Evolutionary conservation across 345 rosid species (phyloP), one percentile per base, ranked within the genome.

Genomic region (Stellera chamaejasme): DNA sequence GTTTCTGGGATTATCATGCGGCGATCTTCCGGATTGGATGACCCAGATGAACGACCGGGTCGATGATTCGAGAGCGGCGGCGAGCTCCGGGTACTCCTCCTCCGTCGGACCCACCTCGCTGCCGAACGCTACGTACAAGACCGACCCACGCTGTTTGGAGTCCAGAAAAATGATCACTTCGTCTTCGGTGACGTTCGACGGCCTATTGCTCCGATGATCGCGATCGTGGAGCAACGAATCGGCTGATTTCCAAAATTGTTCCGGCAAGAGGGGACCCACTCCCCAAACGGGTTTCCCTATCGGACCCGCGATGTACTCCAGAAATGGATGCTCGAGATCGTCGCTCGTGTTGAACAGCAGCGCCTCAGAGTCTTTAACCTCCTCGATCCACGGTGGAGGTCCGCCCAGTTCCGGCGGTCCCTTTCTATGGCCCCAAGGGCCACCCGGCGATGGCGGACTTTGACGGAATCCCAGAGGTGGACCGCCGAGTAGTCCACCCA

Each of bases 331-430:
- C 45, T 80, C 80, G 2, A 80, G 61, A 25, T 69, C 78, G 15
- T 72, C 72, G 13, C 78, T 74, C 27, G 71, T 80, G 70, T 77
- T 80, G 43, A 75, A 50, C 25, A 77, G 62, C 41, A 77, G 52
- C 0, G 75, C 75, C 1, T 54, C 52, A 0, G 76, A 65, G 50
- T 73, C 66, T 26, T 67, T 57, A 16, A 65, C 70, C 19, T 59
- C 71, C 3, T 54, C 66, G 27, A 72, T 66, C 82, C 85, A 80
- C 1, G 72, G 75, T 16, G 82, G 76, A 3, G 55, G 66, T 15
- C 61, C 62, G 2, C 81, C 79, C 7, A 72, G 76, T 28, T 53
- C 53, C 0, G 76, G 81, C 11, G 81, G 78, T 13, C 71, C 77
- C 19, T 11, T 14, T 26, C 23, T 46, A 19, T 10, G 45, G 6